Evolutionary conservation across 768 basidiomycete species (phyloP).

Genomic region (Phanerochaete sordida): DNA sequence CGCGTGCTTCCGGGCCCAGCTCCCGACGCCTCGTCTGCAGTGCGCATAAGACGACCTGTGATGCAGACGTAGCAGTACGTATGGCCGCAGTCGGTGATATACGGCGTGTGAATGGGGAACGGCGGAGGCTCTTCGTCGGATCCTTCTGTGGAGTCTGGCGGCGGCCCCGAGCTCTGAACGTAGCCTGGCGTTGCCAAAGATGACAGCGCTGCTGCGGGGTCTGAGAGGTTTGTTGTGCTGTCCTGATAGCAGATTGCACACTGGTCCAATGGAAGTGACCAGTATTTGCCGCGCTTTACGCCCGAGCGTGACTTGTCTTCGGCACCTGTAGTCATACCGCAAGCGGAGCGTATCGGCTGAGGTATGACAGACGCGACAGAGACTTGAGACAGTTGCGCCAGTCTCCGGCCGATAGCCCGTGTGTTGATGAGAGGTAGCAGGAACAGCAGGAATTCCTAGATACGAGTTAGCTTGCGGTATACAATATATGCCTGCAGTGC

Average conservation of each 20-base stretch:
- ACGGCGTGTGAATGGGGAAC: conserved; percentile 76
- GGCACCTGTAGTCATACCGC: conserved; percentile 7
- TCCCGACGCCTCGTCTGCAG: conserved; percentile 51
- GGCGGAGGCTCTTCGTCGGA: conserved; percentile 43
- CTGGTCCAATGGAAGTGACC: conserved; percentile 63
- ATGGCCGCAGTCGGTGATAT: conserved; percentile 80
- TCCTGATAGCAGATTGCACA: conserved; percentile 91
- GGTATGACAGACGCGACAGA: conserved; percentile 27
- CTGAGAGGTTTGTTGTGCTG: conserved; percentile 54
- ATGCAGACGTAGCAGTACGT: conserved; percentile 94
- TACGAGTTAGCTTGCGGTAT: not conserved
- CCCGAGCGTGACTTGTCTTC: not conserved
- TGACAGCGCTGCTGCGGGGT: conserved; percentile 47
- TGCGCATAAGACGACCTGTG: conserved; percentile 73
- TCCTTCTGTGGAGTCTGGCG: conserved; percentile 20
- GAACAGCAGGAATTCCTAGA: conserved; percentile 93
- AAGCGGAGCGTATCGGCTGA: conserved; percentile 27
- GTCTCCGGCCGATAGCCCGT: conserved; percentile 55
- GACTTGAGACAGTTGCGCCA: conserved; percentile 34
- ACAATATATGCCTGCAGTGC: conserved; percentile 23
- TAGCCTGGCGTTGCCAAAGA: conserved; percentile 30
- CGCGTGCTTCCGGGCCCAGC: conserved; percentile 37
- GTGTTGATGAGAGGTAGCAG: conserved; percentile 81
- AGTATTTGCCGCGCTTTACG: conserved; percentile 53
- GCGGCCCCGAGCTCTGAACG: conserved; percentile 14